These are phyloP conservation scores for Chytridiales sp. DNA, from an alignment of 371 early-diverging fungal species.

Conservation along the genomic window DNA sequence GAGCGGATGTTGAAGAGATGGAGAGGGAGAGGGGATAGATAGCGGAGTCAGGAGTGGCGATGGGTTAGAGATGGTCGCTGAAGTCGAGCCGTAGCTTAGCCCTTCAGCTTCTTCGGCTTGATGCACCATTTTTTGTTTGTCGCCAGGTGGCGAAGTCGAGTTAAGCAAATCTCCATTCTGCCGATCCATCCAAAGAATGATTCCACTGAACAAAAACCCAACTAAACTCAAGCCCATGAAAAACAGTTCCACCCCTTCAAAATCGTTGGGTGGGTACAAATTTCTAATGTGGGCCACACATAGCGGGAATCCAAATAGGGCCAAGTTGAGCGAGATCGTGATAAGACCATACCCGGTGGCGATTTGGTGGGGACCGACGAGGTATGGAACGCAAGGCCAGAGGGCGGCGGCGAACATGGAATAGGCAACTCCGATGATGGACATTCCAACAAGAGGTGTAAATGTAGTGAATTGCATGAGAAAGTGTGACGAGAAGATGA, in stretches of 20 bases:
- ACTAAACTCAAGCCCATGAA: conserved; percentile 25
- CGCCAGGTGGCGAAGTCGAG: too few species aligned
- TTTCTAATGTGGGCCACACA: conserved; percentile 45
- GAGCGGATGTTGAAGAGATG: too few species aligned
- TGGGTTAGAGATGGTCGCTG: too few species aligned
- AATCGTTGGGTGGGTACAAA: conserved; percentile 11
- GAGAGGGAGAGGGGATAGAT: too few species aligned
- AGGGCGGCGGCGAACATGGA: conserved; percentile 53
- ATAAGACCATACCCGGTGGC: conserved; percentile 48
- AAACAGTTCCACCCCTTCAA: conserved; percentile 16
- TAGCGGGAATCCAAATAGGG: conserved; percentile 52
- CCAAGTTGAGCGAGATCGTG: conserved; percentile 45
- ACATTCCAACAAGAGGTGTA: conserved; percentile 47
- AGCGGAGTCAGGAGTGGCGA: too few species aligned
- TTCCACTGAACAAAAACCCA: conserved; percentile 3
- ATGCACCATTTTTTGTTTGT: too few species aligned
- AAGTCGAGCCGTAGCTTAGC: too few species aligned
- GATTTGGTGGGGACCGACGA: conserved; percentile 47
- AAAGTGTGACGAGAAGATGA: conserved; percentile 46
- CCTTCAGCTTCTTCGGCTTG: too few species aligned
- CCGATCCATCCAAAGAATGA: too few species aligned
- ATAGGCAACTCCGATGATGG: conserved; percentile 54
- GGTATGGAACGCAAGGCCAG: conserved; percentile 61
- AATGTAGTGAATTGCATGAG: conserved; percentile 44
- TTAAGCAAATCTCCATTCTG: too few species aligned